phyloP scores from a whole-genome alignment of 306 rosid genomes.

The Oemleria cerasiformis region DNA sequence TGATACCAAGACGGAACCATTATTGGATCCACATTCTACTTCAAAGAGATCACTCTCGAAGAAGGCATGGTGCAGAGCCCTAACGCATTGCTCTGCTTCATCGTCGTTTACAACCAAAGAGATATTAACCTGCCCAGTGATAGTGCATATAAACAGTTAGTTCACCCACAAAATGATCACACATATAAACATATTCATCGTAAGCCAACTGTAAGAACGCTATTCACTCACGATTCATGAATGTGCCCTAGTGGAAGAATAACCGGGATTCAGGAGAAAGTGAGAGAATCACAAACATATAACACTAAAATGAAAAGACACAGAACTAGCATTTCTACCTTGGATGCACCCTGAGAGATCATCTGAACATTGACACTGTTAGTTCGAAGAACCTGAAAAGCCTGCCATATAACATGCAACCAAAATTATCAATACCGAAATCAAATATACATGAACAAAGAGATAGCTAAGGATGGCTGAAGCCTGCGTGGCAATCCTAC shows the following conservation, averaged over 20 bases:
- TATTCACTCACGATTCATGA: not conserved
- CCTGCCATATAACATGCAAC: conserved; percentile 39
- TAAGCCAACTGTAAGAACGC: not conserved
- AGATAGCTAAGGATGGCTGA: conserved; percentile 5
- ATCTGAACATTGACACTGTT: conserved; percentile 91
- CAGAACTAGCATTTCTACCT: conserved; percentile 43
- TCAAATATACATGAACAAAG: not conserved
- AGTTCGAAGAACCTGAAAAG: conserved; percentile 70
- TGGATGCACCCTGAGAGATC: conserved; percentile 98
- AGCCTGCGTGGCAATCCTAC: conserved; percentile 2
- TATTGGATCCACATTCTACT: conserved; percentile 34
- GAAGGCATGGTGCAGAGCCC: conserved; percentile 77
- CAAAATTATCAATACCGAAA: conserved; percentile 16
- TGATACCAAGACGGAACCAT: conserved; percentile 38
- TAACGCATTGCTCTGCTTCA: conserved; percentile 82
- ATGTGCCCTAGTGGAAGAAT: not conserved
- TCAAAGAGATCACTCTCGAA: conserved; percentile 47
- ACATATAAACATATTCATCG: not conserved
- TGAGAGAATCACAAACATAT: not conserved
- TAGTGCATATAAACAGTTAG: conserved; percentile 16
- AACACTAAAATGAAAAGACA: not conserved
- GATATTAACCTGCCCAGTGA: conserved; percentile 67
- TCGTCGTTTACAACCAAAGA: conserved; percentile 81
- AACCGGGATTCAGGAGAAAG: not conserved
- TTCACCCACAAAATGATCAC: not conserved